Base-by-base conservation (phyloP, 2,329 filamentous ascomycete species). In the Lomentospora prolificans region DNA sequence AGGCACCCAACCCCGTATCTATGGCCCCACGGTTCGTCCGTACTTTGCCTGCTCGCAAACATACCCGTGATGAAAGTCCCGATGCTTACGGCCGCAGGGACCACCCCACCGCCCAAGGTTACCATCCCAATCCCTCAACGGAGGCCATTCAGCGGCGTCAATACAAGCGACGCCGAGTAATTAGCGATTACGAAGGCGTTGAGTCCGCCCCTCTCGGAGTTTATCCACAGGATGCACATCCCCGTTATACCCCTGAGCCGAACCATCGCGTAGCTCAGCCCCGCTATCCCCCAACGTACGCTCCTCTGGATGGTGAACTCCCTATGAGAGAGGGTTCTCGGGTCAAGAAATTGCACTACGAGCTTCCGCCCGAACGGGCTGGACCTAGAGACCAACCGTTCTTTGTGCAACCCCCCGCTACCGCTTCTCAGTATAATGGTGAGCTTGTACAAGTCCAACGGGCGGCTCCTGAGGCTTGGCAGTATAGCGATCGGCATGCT, bases 11-110 rank as follows among this genome's bases (percentile, higher is more conserved):
- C n/a, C 46, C 46, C 28, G 24, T 31, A 4, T 22, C 48, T 17
- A 51, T 41, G 46, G 46, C 30, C 10, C 54, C 54, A 17, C 46
- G 36, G 46, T 56, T 56, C 41, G 48, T 56, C 22, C 54, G 54
- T 41, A 6, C 54, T n/a, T 19, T 56, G 8, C 54, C 46, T 25
- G 25, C 46, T 14, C 54, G 48, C 27, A 56, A 56, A 17, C 54
- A 27, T 28, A 12, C 30, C 24, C 50, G 55, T 24, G 36, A 57
- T 31, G 50, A 57, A 30, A 53, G 24, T 19, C 50, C 50, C 10
- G 52, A 48, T 25, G 44, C 22, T 22, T 22, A 48, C 44, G 17
- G 22, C 10, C 7, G 24, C 8, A 28, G 17, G 10, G 10, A 27
- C 14, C 30, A 54, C 25, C 36, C 36, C 2, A 14, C 33, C 8